A percentile compares a stretch with the other conserved stretches of the same genome.
These are phyloP conservation scores for Aspergillus cavernicola DNA, from an alignment of 495 filamentous ascomycete species.

Conservation along the genomic window DNA sequence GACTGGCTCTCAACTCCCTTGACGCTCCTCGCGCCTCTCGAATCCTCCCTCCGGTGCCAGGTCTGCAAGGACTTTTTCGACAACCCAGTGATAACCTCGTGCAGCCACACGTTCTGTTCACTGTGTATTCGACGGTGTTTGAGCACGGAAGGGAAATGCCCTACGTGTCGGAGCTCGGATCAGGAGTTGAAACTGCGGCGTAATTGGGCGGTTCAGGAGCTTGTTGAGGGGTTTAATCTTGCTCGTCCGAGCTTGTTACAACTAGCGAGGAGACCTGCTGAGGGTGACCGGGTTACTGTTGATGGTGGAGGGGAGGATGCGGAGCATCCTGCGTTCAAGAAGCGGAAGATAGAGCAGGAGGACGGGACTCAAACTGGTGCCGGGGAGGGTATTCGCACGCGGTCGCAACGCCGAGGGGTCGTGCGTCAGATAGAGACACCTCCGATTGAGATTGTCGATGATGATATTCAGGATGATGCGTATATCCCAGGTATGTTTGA, in stretches of 20 bases:
- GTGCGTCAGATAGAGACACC: constrained; percentile 7
- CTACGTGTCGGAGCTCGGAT: constrained; percentile 69
- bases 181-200: constrained; percentile 79
- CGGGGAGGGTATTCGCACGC: constrained; percentile 35
- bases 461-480: constrained; percentile 40
- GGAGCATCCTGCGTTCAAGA: constrained; percentile 35
- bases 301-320: constrained; percentile 12
- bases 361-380: constrained; percentile 7
- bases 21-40: constrained; percentile 66
- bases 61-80: constrained; percentile 97
- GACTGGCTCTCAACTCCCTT: constrained; percentile 89
- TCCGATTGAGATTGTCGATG: constrained; percentile 32
- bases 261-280: constrained; percentile 49
- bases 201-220: constrained; percentile 78
- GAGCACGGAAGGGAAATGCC: constrained; percentile 77
- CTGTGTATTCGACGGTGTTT: constrained; percentile 86
- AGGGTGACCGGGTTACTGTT: constrained; percentile 2
- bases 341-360: constrained; percentile 39
- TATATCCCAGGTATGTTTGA: constrained; percentile 29
- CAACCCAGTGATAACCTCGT: constrained; percentile 90
- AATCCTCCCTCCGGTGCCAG: constrained; percentile 86
- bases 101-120: constrained; percentile 95
- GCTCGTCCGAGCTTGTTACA: constrained; percentile 59
- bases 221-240: constrained; percentile 73
- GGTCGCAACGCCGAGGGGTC: constrained; percentile 32